These are phyloP conservation scores for Lizanozyma gosingica DNA, from an alignment of 1,139 yeast genomes.

Conservation along the genomic window DNA sequence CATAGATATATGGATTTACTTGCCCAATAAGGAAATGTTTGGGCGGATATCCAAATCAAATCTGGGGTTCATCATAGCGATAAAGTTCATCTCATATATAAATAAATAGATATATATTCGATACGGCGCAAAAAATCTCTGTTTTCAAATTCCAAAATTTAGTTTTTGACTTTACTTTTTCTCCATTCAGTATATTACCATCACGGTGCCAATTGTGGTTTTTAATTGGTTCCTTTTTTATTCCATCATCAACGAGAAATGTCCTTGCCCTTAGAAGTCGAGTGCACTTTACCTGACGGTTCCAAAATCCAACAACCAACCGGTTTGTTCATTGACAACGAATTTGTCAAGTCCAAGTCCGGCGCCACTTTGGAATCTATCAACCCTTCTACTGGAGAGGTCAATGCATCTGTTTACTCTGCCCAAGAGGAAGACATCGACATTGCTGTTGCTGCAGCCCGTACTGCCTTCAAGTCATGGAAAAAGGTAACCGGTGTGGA, in stretches of 20 bases:
- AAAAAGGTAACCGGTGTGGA: conserved; percentile 36
- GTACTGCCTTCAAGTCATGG: conserved; percentile 57
- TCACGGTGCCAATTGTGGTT: too few relatives aligned
- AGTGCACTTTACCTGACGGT: conserved; percentile 39
- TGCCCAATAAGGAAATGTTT: neutral
- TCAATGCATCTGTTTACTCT: conserved; percentile 55
- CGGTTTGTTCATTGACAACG: conserved; percentile 77
- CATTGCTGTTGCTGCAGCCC: conserved; percentile 66
- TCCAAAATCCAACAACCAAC: conserved; percentile 52
- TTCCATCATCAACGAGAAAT: too few relatives aligned
- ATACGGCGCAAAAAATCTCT: too few relatives aligned
- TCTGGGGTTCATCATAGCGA: neutral
- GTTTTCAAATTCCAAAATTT: too few relatives aligned
- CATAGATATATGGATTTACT: neutral
- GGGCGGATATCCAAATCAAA: neutral
- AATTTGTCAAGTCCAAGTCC: conserved; percentile 53
- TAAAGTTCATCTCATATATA: neutral
- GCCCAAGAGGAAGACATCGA: conserved; percentile 69
- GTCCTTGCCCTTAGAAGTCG: conserved; percentile 6
- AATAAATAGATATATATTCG: too few relatives aligned
- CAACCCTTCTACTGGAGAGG: conserved; percentile 62
- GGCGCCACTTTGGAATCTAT: conserved; percentile 58
- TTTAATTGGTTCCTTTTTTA: too few relatives aligned
- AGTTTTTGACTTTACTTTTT: too few relatives aligned
- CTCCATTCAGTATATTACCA: too few relatives aligned